phyloP scores from a whole-genome alignment of 208 protist species.

The Crithidia thermophila region DNA sequence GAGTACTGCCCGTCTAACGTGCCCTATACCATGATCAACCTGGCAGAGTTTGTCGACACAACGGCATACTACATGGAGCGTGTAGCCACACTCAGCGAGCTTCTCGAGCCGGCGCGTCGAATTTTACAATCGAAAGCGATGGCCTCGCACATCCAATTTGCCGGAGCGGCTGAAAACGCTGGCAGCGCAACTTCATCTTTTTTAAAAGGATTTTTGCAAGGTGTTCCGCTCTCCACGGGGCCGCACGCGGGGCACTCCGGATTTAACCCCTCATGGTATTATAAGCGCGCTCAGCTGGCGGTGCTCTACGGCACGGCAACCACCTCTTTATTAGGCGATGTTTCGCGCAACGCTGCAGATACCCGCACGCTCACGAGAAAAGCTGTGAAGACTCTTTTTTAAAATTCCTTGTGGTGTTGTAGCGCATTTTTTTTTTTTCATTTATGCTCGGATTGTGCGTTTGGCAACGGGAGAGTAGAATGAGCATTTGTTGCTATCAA shows the following conservation, averaged over 20 bases:
- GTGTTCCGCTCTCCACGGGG: slow-evolving; percentile 70
- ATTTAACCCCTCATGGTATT: slow-evolving; percentile 59
- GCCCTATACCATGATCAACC: slow-evolving; percentile 64
- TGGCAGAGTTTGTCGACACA: slow-evolving; percentile 77
- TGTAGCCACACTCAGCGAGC: slow-evolving; percentile 41
- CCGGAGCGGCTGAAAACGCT: not conserved
- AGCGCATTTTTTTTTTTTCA: not conserved
- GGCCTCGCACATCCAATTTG: slow-evolving; percentile 33
- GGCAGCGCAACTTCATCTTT: slow-evolving; percentile 31
- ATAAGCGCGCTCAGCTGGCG: slow-evolving; percentile 47
- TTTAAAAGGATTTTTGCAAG: slow-evolving; percentile 51
- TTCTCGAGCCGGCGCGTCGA: slow-evolving; percentile 39
- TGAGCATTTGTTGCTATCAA: too few species aligned
- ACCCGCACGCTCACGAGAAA: slow-evolving; percentile 47
- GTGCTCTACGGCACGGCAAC: slow-evolving; percentile 50
- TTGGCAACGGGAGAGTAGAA: too few species aligned
- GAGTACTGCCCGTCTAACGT: slow-evolving; percentile 68
- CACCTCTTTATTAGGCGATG: slow-evolving; percentile 75
- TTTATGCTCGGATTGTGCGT: too few species aligned
- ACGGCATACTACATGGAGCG: slow-evolving; percentile 79
- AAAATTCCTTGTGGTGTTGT: not conserved
- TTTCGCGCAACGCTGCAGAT: slow-evolving; percentile 38
- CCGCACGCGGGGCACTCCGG: slow-evolving; percentile 43
- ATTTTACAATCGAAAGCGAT: slow-evolving; percentile 50
- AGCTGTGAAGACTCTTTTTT: slow-evolving; percentile 38